These are phyloP conservation scores for Candida stauntonica DNA, from an alignment of 805 yeast genomes.

Conservation along the genomic window DNA sequence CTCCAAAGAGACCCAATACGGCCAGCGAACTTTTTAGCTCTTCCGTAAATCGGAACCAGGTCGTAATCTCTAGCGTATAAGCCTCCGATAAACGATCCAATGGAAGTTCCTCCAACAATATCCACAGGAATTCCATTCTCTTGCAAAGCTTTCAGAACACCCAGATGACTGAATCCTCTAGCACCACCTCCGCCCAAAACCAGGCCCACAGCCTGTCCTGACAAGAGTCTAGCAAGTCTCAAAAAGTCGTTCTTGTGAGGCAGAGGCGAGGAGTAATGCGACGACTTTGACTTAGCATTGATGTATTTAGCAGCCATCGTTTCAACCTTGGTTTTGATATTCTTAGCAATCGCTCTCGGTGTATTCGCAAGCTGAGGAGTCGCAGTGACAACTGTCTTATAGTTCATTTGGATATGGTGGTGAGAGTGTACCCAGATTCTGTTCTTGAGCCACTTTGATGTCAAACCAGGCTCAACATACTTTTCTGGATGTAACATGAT, in stretches of 20 bases:
- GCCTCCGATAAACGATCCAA: conserved; percentile 95
- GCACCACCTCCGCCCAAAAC: conserved; percentile 99
- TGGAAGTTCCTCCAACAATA: conserved; percentile 92
- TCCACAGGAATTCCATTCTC: conserved; percentile 93
- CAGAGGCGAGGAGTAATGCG: conserved; percentile 28
- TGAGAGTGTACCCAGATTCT: conserved; percentile 91
- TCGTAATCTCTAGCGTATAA: conserved; percentile 90
- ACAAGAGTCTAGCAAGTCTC: conserved; percentile 80
- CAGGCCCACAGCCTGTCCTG: conserved; percentile 91
- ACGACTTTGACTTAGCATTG: conserved; percentile 8
- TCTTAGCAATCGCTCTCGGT: conserved; percentile 19
- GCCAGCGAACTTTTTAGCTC: conserved; percentile 81
- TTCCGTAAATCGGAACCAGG: conserved; percentile 83
- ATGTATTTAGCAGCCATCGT: conserved; percentile 31
- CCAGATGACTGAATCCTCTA: conserved; percentile 88
- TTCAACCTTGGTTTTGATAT: conserved; percentile 34
- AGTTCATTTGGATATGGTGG: conserved; percentile 79
- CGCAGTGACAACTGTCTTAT: conserved; percentile 12
- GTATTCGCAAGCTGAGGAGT: conserved; percentile 8
- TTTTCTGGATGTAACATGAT: conserved; percentile 81
- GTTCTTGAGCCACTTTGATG: conserved; percentile 77
- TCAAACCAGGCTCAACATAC: conserved; percentile 78
- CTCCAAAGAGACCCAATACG: conserved; percentile 86
- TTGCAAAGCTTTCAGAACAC: conserved; percentile 86
- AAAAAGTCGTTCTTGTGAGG: conserved; percentile 83